phyloP scores from a whole-genome alignment of 176 grass and related monocot genomes.

The Aegilops tauschii region DNA sequence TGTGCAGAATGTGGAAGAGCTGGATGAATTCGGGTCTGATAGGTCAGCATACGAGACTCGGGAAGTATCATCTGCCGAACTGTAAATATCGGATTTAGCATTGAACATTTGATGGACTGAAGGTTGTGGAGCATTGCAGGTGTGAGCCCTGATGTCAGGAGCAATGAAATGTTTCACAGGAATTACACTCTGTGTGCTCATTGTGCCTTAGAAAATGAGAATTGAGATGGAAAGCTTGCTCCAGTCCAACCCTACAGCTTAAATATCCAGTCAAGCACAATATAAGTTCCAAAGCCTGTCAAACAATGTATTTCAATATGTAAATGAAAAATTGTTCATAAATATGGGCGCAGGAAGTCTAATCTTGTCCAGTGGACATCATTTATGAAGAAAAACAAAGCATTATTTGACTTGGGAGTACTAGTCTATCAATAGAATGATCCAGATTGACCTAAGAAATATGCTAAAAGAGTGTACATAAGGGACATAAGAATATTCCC shows the following conservation, averaged over 20 bases:
- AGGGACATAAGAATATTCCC: background rate
- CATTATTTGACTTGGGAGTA: background rate
- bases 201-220: background rate
- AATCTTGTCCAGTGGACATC: background rate
- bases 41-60: constrained; percentile 10
- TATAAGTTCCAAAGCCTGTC: background rate
- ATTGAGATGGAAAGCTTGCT: background rate
- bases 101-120: constrained; percentile 37
- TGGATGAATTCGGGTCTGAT: constrained; percentile 38
- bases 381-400: background rate
- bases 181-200: too few species aligned
- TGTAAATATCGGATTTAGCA: constrained; percentile 1
- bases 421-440: background rate
- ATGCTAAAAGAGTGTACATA: background rate
- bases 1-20: constrained; percentile 70
- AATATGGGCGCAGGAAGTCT: background rate
- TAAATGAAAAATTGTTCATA: background rate
- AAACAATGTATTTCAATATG: background rate
- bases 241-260: constrained; percentile 13
- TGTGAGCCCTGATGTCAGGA: constrained; percentile 34
- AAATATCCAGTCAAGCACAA: background rate
- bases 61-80: constrained; percentile 17
- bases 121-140: constrained; percentile 34
- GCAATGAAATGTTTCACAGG: background rate
- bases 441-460: background rate